A percentile compares a stretch with the other conserved stretches of the same genome.
phyloP scores from a whole-genome alignment of 2,329 filamentous ascomycete species.

The Seiridium cupressi region DNA sequence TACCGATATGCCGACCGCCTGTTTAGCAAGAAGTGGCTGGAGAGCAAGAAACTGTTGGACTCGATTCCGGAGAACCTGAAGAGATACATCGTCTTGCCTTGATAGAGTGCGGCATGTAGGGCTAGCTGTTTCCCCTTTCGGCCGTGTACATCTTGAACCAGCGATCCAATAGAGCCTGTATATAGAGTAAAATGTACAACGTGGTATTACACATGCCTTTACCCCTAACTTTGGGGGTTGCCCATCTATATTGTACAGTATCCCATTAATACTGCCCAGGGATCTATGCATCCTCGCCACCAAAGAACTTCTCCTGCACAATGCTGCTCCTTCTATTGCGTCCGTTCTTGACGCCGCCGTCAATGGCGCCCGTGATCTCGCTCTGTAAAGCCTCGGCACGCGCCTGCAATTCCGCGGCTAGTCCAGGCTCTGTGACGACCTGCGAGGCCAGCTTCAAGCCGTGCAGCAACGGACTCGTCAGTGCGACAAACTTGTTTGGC shows the following conservation, averaged over 20 bases:
- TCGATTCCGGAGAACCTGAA: conserved; percentile 82
- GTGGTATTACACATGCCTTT: conserved; percentile 10
- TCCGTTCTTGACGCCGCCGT: conserved; percentile 13
- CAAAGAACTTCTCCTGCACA: conserved; percentile 31
- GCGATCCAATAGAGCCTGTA: not conserved
- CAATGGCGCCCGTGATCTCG: conserved; percentile 30
- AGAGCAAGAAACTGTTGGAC: conserved; percentile 76
- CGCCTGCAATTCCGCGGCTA: conserved; percentile 35
- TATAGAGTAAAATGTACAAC: conserved; percentile 13
- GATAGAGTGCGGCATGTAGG: conserved; percentile 10
- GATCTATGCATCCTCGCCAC: not conserved
- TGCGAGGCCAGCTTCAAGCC: conserved; percentile 45
- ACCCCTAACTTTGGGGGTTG: not conserved
- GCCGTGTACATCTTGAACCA: not conserved
- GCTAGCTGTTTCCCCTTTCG: too few species aligned
- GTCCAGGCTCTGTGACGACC: conserved; percentile 33
- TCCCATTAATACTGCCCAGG: not conserved
- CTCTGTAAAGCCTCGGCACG: conserved; percentile 35
- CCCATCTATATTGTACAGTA: not conserved
- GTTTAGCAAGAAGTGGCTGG: conserved; percentile 89
- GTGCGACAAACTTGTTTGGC: conserved; percentile 32
- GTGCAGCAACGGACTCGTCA: conserved; percentile 36
- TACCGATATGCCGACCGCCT: conserved; percentile 93
- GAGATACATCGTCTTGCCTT: conserved; percentile 93
- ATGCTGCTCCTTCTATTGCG: conserved; percentile 22